Evolutionary conservation across 2,329 filamentous ascomycete genomes (phyloP), one percentile per base, ranked within the genome.

Genomic region (Orbilia quercus): DNA sequence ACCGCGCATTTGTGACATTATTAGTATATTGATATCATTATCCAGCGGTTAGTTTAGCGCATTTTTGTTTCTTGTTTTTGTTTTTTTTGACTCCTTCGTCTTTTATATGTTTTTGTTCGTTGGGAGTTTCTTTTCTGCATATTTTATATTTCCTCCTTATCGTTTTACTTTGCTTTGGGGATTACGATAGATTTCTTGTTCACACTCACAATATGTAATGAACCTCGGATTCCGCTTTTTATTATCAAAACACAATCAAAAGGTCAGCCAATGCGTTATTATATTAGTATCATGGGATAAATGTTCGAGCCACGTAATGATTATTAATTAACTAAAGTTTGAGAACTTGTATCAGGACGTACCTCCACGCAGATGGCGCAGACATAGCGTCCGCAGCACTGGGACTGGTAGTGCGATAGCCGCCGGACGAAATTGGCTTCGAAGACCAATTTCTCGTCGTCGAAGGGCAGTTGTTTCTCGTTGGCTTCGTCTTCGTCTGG

Each of bases 311-410:
- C 14, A 48, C 42, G 31, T 45, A 9, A 11, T 36, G 28, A 38
- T n/a, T n/a, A n/a, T n/a, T n/a, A n/a, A 31, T 31, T 31, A 31
- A 31, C 9, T 31, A 31, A 9, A 31, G 28, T 31, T 31, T 31
- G 4, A 14, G 54, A 47, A 62, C 31, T 54, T 47, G 40, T 47
- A 50, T 38, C 36, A 20, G n/a, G n/a, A n/a, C 51, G 14, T 59
- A 77, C 74, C 20, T 72, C 25, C 12, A 76, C 65, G 67, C 76
- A 77, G 16, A 62, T 22, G n/a, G 63, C 64, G 66, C 76, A 77
- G 44, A 77, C 75, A 16, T 50, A 67, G 14, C 76, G 75, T 45
- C 76, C 74, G 40, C 76, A 77, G 67, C 76, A 77, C 11, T 73
- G 54, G 12, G 66, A 64, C 44, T 71, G 48, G 42, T 73, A 66